A percentile compares a stretch with the other conserved stretches of the same genome.
These are phyloP conservation scores for Vanrija sp. DNA, from an alignment of 1,284 basidiomycete species.

Conservation along the genomic window DNA sequence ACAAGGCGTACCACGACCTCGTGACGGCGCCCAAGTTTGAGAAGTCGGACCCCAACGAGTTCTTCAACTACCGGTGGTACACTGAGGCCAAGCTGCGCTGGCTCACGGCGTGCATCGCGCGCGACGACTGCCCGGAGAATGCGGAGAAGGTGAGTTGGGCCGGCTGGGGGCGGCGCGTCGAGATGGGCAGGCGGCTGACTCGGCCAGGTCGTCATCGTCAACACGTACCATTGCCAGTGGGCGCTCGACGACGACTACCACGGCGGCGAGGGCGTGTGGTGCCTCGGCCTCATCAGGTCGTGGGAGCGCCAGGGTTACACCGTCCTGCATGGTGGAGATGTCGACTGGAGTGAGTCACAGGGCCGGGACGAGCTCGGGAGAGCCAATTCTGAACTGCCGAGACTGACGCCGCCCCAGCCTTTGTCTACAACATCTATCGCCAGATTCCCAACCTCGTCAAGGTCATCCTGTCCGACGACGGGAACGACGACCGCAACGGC, in stretches of 20 bases:
- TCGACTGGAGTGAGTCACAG: conserved; percentile 5
- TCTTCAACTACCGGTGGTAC: conserved; percentile 12
- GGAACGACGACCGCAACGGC: not conserved
- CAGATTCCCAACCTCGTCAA: not conserved
- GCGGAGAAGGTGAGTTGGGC: conserved; percentile 10
- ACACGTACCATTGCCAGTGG: not conserved
- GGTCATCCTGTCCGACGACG: not conserved
- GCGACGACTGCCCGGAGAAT: conserved; percentile 9
- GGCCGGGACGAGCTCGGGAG: not conserved
- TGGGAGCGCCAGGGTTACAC: not conserved
- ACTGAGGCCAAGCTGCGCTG: conserved; percentile 13
- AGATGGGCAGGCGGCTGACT: too few species aligned
- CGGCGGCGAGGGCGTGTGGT: not conserved
- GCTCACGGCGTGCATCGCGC: conserved; percentile 9
- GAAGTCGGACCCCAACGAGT: too few species aligned
- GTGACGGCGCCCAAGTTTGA: too few species aligned
- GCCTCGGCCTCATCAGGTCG: not conserved
- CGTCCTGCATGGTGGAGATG: conserved; percentile 1
- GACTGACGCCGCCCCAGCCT: not conserved
- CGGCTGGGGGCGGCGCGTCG: too few species aligned
- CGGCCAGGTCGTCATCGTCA: not conserved
- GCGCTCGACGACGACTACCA: not conserved
- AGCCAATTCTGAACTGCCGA: not conserved
- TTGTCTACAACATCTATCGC: not conserved
- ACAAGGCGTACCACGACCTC: too few species aligned